Base-by-base conservation (phyloP, 2,329 filamentous ascomycete species). In the Aspergillus transmontanensis region DNA sequence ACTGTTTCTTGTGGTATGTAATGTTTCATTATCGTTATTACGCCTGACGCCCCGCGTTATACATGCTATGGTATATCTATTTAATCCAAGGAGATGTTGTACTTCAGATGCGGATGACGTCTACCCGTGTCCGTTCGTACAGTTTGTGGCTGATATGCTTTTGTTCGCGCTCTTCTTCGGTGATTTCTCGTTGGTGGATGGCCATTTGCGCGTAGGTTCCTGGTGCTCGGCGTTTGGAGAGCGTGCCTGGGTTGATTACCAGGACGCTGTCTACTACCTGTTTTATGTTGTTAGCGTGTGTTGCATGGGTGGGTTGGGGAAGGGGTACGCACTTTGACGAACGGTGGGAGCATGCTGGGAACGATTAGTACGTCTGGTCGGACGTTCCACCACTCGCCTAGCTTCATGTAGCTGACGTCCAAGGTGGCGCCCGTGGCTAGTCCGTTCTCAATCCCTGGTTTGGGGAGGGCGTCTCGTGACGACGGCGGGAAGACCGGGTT, bases 181-280 rank as follows among this genome's bases (percentile, higher is more conserved):
- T 84, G 48, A 90, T 68, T 6, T 78, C 78, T 16, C 89, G 87
- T 2, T 91, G 88, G 66, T 91, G 85, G 7, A 98, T 80, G 23
- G 87, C 87, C 83, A 99, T 86, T 57, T 90, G 88, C 1, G 93
- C 92, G 76, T 90, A 98, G 0, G 93, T 97, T 6, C 95, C 95
- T 0, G 94, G 85, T 1, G 90, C 93, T 63, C 88, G 89, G 61
- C 91, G 88, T 79, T 96, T 97, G 19, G 93, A 95, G 39, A 97
- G 80, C 57, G 88, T 89, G 6, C 95, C 94, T 0, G 95, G 94
- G 76, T 99, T 99, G 72, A 99, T 90, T 14, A 93, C 88, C 7
- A 98, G 79, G 0, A 97, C 93, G 69, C 90, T 92, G 73, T 97
- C 92, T 12, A 98, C 89, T 48, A 97, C 93, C 93, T 97, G 11